These are phyloP conservation scores for Pulveroboletus sp. DNA, from an alignment of 768 basidiomycete genomes.

Conservation along the genomic window DNA sequence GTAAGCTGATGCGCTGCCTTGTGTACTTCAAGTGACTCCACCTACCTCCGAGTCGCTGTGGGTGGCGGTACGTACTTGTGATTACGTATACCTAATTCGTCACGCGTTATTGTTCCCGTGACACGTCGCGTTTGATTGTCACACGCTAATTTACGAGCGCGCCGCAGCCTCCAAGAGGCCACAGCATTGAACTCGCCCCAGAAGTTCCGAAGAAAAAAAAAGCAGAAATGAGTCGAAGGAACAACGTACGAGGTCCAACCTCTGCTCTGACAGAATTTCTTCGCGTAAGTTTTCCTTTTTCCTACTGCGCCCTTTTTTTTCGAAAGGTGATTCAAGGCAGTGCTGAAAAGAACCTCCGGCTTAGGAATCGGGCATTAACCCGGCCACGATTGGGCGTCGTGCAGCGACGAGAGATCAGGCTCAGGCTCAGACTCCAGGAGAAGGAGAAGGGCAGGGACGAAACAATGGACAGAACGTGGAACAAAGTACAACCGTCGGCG, in stretches of 20 bases:
- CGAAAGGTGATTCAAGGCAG: not conserved
- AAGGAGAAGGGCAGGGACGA: constrained; percentile 37
- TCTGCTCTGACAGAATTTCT: constrained; percentile 84
- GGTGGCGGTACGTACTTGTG: too few species aligned
- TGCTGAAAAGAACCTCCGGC: too few species aligned
- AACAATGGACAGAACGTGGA: constrained; percentile 4
- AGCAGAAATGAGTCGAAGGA: constrained; percentile 27
- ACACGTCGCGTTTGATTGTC: constrained; percentile 14
- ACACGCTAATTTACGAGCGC: constrained; percentile 13
- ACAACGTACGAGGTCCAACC: constrained; percentile 77
- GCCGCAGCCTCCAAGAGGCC: not conserved
- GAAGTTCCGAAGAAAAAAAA: too few species aligned
- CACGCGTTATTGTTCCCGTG: constrained; percentile 10
- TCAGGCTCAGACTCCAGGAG: constrained; percentile 17
- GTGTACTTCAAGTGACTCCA: too few species aligned
- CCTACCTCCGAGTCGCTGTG: too few species aligned
- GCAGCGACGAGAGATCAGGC: constrained; percentile 29
- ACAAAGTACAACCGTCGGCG: constrained; percentile 7
- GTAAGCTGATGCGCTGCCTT: too few species aligned
- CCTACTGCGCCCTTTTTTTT: not conserved
- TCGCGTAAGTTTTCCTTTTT: constrained; percentile 41
- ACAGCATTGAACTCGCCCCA: too few species aligned
- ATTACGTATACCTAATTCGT: too few species aligned
- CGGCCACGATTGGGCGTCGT: constrained; percentile 39
- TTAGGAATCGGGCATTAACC: constrained; percentile 54